Evolutionary conservation across 140 eudicot species (phyloP), one percentile per base, ranked within the genome.

Genomic region (Ambrosia hybrid): DNA sequence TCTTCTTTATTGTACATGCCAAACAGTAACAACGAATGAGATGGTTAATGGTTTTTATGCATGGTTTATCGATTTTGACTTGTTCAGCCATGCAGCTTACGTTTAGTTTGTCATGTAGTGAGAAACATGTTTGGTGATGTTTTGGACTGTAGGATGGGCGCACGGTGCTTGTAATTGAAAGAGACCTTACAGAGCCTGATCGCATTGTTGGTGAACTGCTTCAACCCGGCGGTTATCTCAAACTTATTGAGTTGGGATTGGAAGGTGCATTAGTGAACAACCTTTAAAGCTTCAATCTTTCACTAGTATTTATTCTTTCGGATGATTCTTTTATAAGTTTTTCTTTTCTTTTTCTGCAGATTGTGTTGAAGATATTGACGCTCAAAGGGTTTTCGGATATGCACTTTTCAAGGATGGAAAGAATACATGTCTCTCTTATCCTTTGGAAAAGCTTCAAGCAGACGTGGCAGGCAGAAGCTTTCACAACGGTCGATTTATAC

Each of bases 181-280:
- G 98, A 76, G 96, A 89, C 62, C 72, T 92, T 77, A 86, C 87
- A 9, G 98, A 92, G 84, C 98, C 89, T 56, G 91, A 89, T 74
- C 75, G 98, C 34, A 92, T 92, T 81, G 98, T 92, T 59, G 98
- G 98, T 61, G 98, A 92, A 68, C 85, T 92, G 16, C 82, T 92
- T 57, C 98, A 92, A 68, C 98, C 98, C 12, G 98, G 96, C n/a
- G 98, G 98, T 60, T 92, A 92, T 64, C 89, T 92, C 45, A 92
- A 92, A 76, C 78, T 92, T 76, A 72, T 86, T 36, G 96, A 92
- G 80, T 82, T 92, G 68, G 96, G 96, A 49, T 67, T 92, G 43
- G 84, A 92, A 89, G 98, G 98, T 92, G 80, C 41, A 67, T 0
- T 63, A 45, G 0, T 11, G 4, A 61, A 56, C 73, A 15, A 68